These are phyloP conservation scores for Micractinium sp. DNA, from an alignment of 139 green algal species.

Conservation along the genomic window DNA sequence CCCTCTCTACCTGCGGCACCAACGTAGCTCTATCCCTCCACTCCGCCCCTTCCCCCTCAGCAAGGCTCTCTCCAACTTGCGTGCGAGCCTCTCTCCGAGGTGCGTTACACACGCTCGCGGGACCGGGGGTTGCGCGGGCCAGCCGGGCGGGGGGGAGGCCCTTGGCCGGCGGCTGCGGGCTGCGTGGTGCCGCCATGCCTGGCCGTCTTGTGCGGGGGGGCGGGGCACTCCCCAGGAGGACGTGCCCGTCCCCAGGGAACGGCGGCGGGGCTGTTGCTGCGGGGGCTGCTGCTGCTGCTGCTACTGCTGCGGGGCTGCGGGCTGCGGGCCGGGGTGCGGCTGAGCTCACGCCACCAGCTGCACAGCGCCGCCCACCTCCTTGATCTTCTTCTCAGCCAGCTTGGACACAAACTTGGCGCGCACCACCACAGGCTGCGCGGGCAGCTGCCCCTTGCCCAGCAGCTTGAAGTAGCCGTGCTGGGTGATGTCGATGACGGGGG, in stretches of 20 bases:
- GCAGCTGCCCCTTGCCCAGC: conserved; percentile 97
- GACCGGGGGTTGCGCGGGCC: neutral
- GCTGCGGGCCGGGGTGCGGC: neutral
- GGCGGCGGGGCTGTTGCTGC: neutral
- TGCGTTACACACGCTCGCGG: neutral
- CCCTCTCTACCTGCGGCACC: too few species aligned
- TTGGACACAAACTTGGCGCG: conserved; percentile 98
- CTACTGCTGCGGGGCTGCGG: neutral
- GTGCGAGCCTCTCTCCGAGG: neutral
- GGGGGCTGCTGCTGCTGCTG: conserved; percentile 33
- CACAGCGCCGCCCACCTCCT: conserved; percentile 73
- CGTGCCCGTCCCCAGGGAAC: neutral
- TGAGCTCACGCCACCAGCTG: conserved; percentile 34
- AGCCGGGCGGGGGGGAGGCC: neutral
- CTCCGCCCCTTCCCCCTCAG: too few species aligned
- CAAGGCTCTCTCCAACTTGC: too few species aligned
- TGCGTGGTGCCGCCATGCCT: neutral
- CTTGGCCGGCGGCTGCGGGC: neutral
- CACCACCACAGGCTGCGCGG: conserved; percentile 94
- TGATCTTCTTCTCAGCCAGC: conserved; percentile 99
- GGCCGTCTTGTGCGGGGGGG: too few species aligned
- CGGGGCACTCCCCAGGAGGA: neutral
- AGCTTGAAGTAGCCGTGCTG: conserved; percentile 94
- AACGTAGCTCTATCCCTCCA: too few species aligned
- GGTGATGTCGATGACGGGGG: conserved; percentile 97